Conservation (phyloP, 169 alveolate species). For the Eimeria praecox region DNA sequence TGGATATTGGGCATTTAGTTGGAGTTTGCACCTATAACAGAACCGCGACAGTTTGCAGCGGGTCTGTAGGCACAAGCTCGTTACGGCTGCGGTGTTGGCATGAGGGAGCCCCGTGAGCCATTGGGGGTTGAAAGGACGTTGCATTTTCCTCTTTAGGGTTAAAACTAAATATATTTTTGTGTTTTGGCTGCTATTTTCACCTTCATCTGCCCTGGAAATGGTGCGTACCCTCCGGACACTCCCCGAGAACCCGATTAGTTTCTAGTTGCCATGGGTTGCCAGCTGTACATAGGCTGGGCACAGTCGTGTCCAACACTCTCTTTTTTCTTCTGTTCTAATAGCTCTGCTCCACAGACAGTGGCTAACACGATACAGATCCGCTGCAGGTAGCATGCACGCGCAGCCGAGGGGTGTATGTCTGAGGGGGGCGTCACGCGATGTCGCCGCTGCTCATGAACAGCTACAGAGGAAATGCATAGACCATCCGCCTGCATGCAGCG, state of each 20-base stretch:
- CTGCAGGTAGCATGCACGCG: slow-evolving; percentile 39
- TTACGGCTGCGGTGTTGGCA: slow-evolving; percentile 51
- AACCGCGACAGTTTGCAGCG: neutral
- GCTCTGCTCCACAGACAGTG: neutral
- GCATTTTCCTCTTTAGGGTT: neutral
- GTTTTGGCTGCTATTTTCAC: neutral
- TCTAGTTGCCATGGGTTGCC: neutral
- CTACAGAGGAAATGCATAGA: neutral
- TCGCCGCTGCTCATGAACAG: neutral
- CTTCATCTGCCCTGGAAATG: slow-evolving; percentile 44
- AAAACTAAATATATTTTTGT: neutral
- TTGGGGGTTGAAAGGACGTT: neutral
- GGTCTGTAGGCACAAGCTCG: neutral
- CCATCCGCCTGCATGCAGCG: neutral
- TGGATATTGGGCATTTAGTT: neutral
- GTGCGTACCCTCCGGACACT: slow-evolving; percentile 18
- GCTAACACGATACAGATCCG: slow-evolving; percentile 5
- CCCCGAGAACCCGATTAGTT: neutral
- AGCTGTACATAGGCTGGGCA: neutral
- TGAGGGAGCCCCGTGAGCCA: slow-evolving; percentile 16
- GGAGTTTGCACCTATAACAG: neutral
- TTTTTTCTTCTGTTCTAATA: neutral
- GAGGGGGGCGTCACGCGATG: slow-evolving; percentile 39
- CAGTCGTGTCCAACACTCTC: neutral
- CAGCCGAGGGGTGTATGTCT: slow-evolving; percentile 19